Percentiles rank a stretch among this genome's conserved stretches.
Evolutionary conservation across 2,329 filamentous ascomycete species (phyloP).

Genomic region (Chalaropsis ovoidea): DNA sequence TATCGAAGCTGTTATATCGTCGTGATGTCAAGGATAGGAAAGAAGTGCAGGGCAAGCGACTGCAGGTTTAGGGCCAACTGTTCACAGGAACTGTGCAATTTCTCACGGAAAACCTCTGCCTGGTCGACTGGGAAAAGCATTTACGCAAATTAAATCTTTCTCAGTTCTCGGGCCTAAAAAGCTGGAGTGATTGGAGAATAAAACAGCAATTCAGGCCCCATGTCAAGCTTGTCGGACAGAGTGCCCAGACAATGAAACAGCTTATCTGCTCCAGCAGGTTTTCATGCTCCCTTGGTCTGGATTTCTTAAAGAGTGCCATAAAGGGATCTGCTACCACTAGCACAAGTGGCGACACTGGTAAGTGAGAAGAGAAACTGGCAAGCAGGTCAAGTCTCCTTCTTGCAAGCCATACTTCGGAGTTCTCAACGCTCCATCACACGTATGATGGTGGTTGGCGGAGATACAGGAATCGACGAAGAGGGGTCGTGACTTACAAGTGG

Average conservation of each 20-base stretch:
- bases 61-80: neutral
- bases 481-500: conserved; percentile 6
- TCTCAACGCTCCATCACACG: neutral
- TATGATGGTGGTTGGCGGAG: neutral
- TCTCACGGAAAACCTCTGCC: conserved; percentile 8
- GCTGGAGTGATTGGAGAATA: conserved; percentile 8
- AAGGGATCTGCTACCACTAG: neutral
- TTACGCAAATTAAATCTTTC: conserved; percentile 13
- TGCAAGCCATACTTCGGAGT: neutral
- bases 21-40: conserved; percentile 7
- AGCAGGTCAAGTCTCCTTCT: neutral
- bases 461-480: neutral
- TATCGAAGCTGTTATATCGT: neutral
- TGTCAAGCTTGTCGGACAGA: conserved; percentile 20
- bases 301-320: conserved; percentile 4
- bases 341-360: neutral
- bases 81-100: conserved; percentile 13
- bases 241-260: conserved; percentile 16
- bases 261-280: conserved; percentile 7
- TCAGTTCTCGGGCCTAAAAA: conserved; percentile 4
- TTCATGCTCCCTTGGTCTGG: conserved; percentile 8
- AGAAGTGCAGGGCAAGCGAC: conserved; percentile 1
- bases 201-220: conserved; percentile 17
- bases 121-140: conserved; percentile 4
- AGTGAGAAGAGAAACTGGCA: neutral